Conservation (phyloP, 2,329 filamentous ascomycete genomes). For the Penicillium sp. region DNA sequence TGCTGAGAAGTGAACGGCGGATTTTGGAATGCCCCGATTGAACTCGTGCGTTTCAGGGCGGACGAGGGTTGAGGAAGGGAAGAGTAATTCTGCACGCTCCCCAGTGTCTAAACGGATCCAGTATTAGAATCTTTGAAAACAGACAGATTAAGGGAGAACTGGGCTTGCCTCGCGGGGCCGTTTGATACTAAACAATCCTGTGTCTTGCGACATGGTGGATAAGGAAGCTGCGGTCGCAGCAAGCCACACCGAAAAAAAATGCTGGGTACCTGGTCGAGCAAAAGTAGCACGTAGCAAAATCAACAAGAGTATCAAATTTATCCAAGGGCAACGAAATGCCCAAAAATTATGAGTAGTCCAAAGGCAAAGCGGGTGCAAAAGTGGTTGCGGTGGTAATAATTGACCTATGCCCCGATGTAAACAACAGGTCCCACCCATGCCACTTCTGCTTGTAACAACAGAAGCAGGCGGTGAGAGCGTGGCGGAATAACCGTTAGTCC, state of each 20-base stretch:
- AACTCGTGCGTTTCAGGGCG: slow-evolving; percentile 90
- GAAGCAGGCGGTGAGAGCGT: slow-evolving; percentile 35
- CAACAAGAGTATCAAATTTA: neutral
- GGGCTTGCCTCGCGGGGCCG: slow-evolving; percentile 81
- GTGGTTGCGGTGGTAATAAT: slow-evolving; percentile 12
- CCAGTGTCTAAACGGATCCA: slow-evolving; percentile 67
- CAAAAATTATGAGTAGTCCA: neutral
- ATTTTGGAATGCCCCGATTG: slow-evolving; percentile 69
- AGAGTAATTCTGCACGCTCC: slow-evolving; percentile 79
- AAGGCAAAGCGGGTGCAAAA: neutral
- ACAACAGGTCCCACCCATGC: slow-evolving; percentile 37
- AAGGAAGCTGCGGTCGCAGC: slow-evolving; percentile 36
- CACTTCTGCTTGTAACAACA: slow-evolving; percentile 16
- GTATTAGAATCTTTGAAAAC: slow-evolving; percentile 20
- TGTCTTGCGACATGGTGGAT: slow-evolving; percentile 79
- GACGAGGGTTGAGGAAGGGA: slow-evolving; percentile 89
- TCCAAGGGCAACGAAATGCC: neutral
- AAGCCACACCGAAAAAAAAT: neutral
- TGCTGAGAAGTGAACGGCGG: slow-evolving; percentile 72
- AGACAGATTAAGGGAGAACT: neutral
- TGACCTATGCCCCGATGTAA: slow-evolving; percentile 32
- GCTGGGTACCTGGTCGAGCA: neutral
- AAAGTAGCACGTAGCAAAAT: neutral
- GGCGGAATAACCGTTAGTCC: slow-evolving; percentile 28
- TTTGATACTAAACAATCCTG: slow-evolving; percentile 87